These are phyloP conservation scores for Lophiostoma macrostomum DNA, from an alignment of 495 filamentous ascomycete genomes.

Conservation along the genomic window DNA sequence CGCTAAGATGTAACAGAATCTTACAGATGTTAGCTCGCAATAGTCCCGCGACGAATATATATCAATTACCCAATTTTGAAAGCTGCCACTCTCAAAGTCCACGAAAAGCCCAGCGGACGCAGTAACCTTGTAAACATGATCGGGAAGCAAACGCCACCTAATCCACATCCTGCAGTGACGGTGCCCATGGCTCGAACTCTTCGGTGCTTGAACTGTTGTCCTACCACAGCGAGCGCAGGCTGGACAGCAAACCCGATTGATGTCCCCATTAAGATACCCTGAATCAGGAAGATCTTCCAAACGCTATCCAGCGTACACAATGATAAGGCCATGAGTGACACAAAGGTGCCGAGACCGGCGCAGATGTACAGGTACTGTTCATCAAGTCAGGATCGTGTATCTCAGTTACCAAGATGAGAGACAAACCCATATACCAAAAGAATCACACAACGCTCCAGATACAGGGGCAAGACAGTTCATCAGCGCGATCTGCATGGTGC, in stretches of 20 bases:
- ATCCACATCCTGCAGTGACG: neutral
- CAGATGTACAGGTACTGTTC: neutral
- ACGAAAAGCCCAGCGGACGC: neutral
- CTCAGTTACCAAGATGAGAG: neutral
- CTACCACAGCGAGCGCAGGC: constrained; percentile 1
- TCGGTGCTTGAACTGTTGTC: neutral
- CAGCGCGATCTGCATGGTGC: constrained; percentile 5
- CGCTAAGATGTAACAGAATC: constrained; percentile 1
- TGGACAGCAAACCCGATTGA: constrained; percentile 1
- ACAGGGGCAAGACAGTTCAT: neutral
- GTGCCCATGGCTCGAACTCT: constrained; percentile 1
- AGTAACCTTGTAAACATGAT: constrained; percentile 2
- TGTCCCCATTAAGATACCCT: neutral
- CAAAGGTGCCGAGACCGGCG: neutral
- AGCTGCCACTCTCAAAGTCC: constrained; percentile 2
- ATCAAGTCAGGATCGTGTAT: neutral
- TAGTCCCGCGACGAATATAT: neutral
- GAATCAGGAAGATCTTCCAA: neutral
- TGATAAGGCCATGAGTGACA: neutral
- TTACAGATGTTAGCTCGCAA: neutral
- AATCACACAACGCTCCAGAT: constrained; percentile 1
- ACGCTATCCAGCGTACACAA: neutral
- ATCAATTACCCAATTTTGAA: neutral
- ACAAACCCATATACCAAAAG: neutral
- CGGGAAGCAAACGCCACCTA: constrained; percentile 5